Base-by-base conservation (phyloP, 768 basidiomycete species). In the Lactarius sp. region DNA sequence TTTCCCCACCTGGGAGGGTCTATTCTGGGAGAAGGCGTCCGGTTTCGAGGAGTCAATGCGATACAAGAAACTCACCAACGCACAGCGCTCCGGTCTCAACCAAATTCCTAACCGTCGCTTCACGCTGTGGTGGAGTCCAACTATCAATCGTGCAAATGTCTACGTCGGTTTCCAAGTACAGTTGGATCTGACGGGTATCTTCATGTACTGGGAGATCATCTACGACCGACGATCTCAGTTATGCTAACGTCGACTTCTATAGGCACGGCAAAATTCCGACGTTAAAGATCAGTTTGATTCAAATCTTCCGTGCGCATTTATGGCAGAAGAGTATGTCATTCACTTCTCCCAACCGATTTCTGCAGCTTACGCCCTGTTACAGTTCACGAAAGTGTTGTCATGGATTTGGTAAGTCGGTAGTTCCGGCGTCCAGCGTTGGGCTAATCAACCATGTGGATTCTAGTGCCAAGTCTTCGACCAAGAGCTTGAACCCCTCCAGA, bases 91-190 rank as follows among this genome's bases (percentile, higher is more conserved):
- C 41, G 97, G 97, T 91, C 78, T 96, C 50, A 93, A 93, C 73
- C 94, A 96, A 74, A 96, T 98, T 73, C 96, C 96, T 7, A 98
- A 98, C 74, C 94, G 96, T 86, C 92, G 93, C 13, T 98, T 98
- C 80, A 98, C 96, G 4, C 81, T 99, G 10, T 99, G 97, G 97
- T 97, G 94, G 94, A 93, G 91, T 73, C 95, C 95, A 31, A 98
- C 96, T 0, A 98, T 98, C 79, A 98, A 98, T 76, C 92, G 97
- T 68, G 96, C 97, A 59, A 99, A 99, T 73, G 95, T 98, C 73
- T 97, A 97, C 71, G 95, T 98, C 74, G 97, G 97, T 85, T 99
- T 99, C 92, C 97, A 98, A 75, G 97, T 99, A 20, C 96, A 98
- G 71, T 84, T 99, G 52, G 97, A 99, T 82, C 76, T 99, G 66